Base-by-base conservation (phyloP, 495 filamentous ascomycete genomes). In the Usnea hakonensis region DNA sequence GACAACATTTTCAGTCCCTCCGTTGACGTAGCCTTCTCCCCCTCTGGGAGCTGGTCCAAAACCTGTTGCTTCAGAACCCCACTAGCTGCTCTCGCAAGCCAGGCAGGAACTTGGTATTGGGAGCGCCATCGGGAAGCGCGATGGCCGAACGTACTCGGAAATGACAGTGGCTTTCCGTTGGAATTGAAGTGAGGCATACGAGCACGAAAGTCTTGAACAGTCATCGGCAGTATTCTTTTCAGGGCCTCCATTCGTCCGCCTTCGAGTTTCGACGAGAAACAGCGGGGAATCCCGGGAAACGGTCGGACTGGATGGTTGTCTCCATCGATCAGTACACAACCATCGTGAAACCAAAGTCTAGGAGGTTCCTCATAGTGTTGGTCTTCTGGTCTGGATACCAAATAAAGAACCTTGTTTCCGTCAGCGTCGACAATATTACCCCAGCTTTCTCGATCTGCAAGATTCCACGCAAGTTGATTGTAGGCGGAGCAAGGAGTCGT, bases 271-370 rank as follows among this genome's bases (percentile, higher is more conserved):
- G 61, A 63, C 0, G 56, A 64, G 32, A 67, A 55, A 21, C 56
- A 60, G 2, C 55, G 44, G 10, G 65, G 65, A 3, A 67, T 11
- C 1, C 58, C 46, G 37, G 56, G 43, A 48, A 48, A 64, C 14
- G 63, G 46, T 10, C 35, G 54, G 30, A 67, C 43, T 0, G 65
- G 65, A 8, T 63, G 40, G 19, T 59, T 59, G 2, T 67, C 65
- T 28, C 50, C 44, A 33, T 67, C 65, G 11, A 67, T 57, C 23
- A 67, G 44, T 2, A 67, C 14, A 19, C 28, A 26, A 9, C 61
- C 61, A 3, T 56, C 40, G 57, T 60, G 23, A 9, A 57, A 48
- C 61, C 63, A 55, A 11, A 40, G 30, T 1, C 64, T 35, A 5
- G 21, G 23, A 16, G 21, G 37, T 6, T 56, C 53, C n/a, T 58